A percentile compares a stretch with the other conserved stretches of the same genome.
Conservation (phyloP, 2,329 filamentous ascomycete genomes). For the Aureobasidium sp. region DNA sequence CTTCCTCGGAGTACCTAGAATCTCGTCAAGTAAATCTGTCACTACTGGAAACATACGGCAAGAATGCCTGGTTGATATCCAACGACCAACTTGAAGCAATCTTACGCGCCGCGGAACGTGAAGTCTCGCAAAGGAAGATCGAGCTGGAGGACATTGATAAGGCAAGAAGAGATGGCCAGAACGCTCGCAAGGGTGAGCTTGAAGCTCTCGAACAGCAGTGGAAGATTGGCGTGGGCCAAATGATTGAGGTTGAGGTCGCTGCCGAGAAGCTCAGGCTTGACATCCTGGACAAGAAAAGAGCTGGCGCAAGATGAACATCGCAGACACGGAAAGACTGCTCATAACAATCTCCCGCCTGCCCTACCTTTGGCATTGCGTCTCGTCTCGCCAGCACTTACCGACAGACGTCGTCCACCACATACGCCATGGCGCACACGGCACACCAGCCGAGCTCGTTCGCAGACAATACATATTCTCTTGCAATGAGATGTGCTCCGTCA, state of each 20-base stretch:
- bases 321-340: neutral
- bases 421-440: neutral
- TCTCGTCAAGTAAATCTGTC: slow-evolving; percentile 55
- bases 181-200: slow-evolving; percentile 66
- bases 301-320: slow-evolving; percentile 23
- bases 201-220: slow-evolving; percentile 67
- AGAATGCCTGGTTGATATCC: slow-evolving; percentile 83
- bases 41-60: slow-evolving; percentile 73
- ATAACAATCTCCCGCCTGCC: no score
- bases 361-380: neutral
- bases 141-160: slow-evolving; percentile 69
- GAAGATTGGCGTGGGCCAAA: slow-evolving; percentile 68
- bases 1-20: slow-evolving; percentile 51
- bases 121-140: slow-evolving; percentile 60
- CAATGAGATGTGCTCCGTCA: neutral
- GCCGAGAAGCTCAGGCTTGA: slow-evolving; percentile 63
- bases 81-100: slow-evolving; percentile 76
- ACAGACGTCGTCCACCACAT: neutral
- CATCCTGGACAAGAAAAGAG: slow-evolving; percentile 57
- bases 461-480: no score
- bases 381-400: neutral
- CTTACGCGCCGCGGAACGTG: slow-evolving; percentile 61
- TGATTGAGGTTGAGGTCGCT: slow-evolving; percentile 82
- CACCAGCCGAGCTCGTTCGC: neutral
- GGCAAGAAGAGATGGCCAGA: slow-evolving; percentile 62